Evolutionary conservation across 352 stramenopile species (phyloP), one percentile per base, ranked within the genome.

Genomic region (Phytophthora megakarya): DNA sequence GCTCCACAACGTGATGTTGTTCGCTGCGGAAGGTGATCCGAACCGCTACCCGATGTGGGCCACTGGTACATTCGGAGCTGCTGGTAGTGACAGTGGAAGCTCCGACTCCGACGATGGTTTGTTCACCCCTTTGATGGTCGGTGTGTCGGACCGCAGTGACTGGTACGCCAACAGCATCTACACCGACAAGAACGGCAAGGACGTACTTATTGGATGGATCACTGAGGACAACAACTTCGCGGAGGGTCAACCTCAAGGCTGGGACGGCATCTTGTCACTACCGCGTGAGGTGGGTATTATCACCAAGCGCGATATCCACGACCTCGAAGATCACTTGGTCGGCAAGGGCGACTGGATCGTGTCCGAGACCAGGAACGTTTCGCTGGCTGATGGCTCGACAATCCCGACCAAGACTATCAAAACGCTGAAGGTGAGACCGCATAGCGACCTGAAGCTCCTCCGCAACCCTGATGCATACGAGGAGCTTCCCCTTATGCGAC

Each of bases 81-180:
- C 58, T 23, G 54, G 50, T 6, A 58, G 65, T 57, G 59, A 52
- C 35, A 58, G 47, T 22, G 38, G 46, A 0, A 67, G 72, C 13
- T 47, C 37, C 12, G 73, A 81, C 39, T 3, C 57, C 1, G 62
- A 79, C 0, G 55, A 54, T 0, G 71, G 75, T 45, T 42, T 84
- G 6, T 88, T 90, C 65, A 71, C 61, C 9, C 76, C 81, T 28
- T 57, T 67, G 12, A 88, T 87, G 70, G 81, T 90, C 1, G 81
- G 81, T 15, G 64, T 90, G 23, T 80, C 77, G 19, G 81, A 90
- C 57, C 75, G 75, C 38, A 85, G 76, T 32, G 67, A 86, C 62
- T 90, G 81, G 81, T 90, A 90, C 58, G 81, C 81, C 32, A 88
- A 87, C 66, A 80, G 63, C 49, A 78, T 88, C 43, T 85, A 87